Evolutionary conservation across 73 alveolate genomes (phyloP).

Genomic region (Urostyla sp.): DNA sequence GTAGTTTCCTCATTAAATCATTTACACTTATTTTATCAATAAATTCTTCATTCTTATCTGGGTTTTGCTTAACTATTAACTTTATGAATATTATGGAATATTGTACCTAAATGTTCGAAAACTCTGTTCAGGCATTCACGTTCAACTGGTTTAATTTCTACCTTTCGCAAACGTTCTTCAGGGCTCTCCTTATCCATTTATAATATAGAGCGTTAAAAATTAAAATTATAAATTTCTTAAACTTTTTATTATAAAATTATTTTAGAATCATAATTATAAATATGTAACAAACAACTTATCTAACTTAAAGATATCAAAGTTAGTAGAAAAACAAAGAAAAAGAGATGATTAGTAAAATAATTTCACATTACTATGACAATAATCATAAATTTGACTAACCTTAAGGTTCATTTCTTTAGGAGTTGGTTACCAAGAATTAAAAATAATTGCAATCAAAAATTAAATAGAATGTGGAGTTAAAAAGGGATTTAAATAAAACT

Average conservation of each 20-base stretch:
- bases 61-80: conserved; percentile 24
- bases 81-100: conserved; percentile 59
- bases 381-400: no score
- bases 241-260: not conserved
- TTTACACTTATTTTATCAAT: conserved; percentile 34
- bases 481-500: no score
- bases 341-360: no score
- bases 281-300: no score
- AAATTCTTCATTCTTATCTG: conserved; percentile 35
- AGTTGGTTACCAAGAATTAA: no score
- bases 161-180: conserved; percentile 75
- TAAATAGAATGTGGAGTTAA: no score
- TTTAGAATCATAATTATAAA: no score
- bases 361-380: no score
- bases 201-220: not conserved
- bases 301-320: not conserved
- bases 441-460: no score
- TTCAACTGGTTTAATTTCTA: conserved; percentile 74
- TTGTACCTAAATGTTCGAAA: conserved; percentile 65
- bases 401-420: no score
- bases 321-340: no score
- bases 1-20: conserved; percentile 44
- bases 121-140: conserved; percentile 74
- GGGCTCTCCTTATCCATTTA: conserved; percentile 68
- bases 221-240: no score